Evolutionary conservation across 768 basidiomycete species (phyloP), one percentile per base, ranked within the genome.

Genomic region (Lentinula detonsa): DNA sequence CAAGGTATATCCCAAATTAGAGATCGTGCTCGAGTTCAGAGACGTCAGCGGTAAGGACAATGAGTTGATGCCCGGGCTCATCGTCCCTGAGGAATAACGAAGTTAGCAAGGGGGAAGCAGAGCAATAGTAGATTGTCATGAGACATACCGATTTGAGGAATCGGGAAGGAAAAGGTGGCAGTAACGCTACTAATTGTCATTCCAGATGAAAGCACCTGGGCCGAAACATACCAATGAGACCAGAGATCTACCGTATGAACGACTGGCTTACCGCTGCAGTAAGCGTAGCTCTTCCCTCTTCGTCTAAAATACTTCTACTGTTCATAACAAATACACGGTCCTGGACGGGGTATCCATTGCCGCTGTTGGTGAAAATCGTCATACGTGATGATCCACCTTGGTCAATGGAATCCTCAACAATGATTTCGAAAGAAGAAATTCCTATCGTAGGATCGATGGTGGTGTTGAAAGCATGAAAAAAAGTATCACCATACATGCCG

Each of bases 401-500:
- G 23, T 15, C 42, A 15, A 34, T 43, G 10, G 9, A 15, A 13
- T 62, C 61, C 28, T 16, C 6, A 34, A 66, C 34, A 8, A 15
- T 55, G 51, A 66, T 15, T 1, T 31, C 34, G 31, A 62, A 66
- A 0, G 49, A 42, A 3, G 63, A 62, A 8, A 66, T 64, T 9
- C 65, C 65, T 0, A 23, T 3, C 2, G 54, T n/a, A 28, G 58
- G 35, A 37, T 64, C 61, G 33, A 64, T 55, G 15, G 49, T 50
- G 6, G 46, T 56, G 59, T 58, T 62, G 48, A 64, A 66, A 40
- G 31, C 45, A 39, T 66, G 59, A 49, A 62, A 66, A 45, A 60
- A 62, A 2, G 61, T 66, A 18, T 35, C 45, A 18, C 65, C 63
- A 39, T 64, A 64, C 18, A 64, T 64, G 23, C 65, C 63, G 61